Evolutionary conservation across 495 filamentous ascomycete genomes (phyloP), one percentile per base, ranked within the genome.

Genomic region (Podospora pseudopauciseta): DNA sequence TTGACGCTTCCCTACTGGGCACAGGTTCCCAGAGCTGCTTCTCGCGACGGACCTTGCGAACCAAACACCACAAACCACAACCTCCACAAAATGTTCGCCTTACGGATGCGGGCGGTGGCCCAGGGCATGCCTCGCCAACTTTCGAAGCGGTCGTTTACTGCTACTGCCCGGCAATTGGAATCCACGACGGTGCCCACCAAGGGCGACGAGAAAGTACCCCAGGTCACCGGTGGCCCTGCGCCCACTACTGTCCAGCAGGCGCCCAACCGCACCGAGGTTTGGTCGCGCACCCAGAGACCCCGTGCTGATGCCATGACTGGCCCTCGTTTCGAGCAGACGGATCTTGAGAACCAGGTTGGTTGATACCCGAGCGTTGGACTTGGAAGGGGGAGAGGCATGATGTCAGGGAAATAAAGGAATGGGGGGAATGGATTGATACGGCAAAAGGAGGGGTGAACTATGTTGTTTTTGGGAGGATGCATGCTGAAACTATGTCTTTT

Each of bases 291-390:
- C 81, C 95, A 99, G 85, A 86, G 86, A 77, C 90, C 92, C 18
- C 84, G 94, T 68, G 84, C 84, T 61, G 76, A 86, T 78, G 95
- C 91, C 19, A 99, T 99, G 95, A 84, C 86, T 18, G 95, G 95
- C 44, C 95, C 95, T 70, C 84, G 95, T 70, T 99, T 99, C 74
- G 95, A 99, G 84, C 94, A 97, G 86, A 97, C 92, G 18, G 91
- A 94, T 70, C 91, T 97, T 83, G 87, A 90, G 74, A 82, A 87
- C 73, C 95, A 97, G 89, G 93, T 97, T 80, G 64, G 90, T 81
- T 70, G 70, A 66, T 7, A n/a, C 5, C 26, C 49, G 6, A 27
- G 0, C 2, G 5, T n/a, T 19, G 16, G 49, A 18, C 3, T 1
- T 9, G n/a, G 30, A 57, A 49, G 34, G 5, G 5, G 9, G 13